Conservation (phyloP, 177 flowering plant genomes). For the Vitis hybrid region DNA sequence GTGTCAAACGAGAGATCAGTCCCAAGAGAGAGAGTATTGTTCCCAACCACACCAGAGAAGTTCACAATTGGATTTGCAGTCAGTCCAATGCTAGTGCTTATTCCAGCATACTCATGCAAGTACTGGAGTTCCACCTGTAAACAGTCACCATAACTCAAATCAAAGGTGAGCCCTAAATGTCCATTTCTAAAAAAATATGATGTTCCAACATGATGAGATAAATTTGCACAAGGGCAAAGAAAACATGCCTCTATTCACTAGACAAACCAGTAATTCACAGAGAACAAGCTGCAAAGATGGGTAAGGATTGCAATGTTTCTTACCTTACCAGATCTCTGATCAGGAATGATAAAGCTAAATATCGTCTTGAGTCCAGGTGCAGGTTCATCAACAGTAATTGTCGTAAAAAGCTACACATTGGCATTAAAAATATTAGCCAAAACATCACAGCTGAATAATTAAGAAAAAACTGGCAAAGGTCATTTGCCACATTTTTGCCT, state of each 20-base stretch:
- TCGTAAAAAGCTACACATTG: conserved; percentile 49
- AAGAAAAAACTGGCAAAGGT: too few species aligned
- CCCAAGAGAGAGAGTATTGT: conserved; percentile 42
- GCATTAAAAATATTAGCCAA: conserved; percentile 12
- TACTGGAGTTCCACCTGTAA: conserved; percentile 78
- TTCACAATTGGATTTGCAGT: conserved; percentile 75
- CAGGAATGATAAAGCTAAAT: conserved; percentile 64
- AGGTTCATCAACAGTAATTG: conserved; percentile 69
- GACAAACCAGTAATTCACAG: not conserved
- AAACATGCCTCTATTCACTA: not conserved
- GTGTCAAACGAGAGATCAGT: conserved; percentile 80
- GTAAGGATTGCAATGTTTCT: not conserved
- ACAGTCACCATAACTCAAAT: conserved; percentile 1
- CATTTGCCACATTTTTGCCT: too few species aligned
- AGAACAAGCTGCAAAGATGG: not conserved
- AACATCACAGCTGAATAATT: not conserved
- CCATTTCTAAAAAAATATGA: not conserved
- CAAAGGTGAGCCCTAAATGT: not conserved
- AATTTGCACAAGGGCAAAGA: not conserved
- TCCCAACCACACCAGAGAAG: conserved; percentile 81
- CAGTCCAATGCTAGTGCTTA: conserved; percentile 73
- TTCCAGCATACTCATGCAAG: conserved; percentile 78
- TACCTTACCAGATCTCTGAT: conserved; percentile 86
- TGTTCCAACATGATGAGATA: not conserved
- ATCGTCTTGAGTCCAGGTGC: conserved; percentile 83